phyloP scores from a whole-genome alignment of 2,329 filamentous ascomycete species.

The Graphilbum ipis-grandicollis region DNA sequence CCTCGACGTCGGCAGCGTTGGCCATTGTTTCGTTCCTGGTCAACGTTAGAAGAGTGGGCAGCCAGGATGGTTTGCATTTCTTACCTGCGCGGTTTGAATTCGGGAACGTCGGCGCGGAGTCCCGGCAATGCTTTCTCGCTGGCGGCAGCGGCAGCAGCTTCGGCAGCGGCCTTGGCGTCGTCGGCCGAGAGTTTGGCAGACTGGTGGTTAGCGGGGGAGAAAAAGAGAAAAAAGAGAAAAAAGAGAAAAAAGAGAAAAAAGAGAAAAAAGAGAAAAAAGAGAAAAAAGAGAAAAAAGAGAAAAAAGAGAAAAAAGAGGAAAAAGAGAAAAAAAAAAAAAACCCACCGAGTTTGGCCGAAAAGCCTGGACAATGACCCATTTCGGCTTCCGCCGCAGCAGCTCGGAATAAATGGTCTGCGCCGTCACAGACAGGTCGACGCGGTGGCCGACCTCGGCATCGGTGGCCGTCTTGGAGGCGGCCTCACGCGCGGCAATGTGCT shows the following conservation, averaged over 20 bases:
- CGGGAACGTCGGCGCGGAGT: slow-evolving; percentile 39
- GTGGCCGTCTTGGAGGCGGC: slow-evolving; percentile 23
- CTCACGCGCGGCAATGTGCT: slow-evolving; percentile 48
- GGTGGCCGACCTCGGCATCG: slow-evolving; percentile 31
- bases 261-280: slow-evolving; percentile 3
- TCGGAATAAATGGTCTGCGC: slow-evolving; percentile 56
- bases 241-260: slow-evolving; percentile 4
- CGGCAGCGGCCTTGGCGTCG: slow-evolving; percentile 6
- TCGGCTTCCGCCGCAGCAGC: slow-evolving; percentile 46
- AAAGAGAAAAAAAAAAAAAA: slow-evolving; percentile 3
- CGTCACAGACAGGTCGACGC: slow-evolving; percentile 59
- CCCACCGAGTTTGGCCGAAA: slow-evolving; percentile 51
- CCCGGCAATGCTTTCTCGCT: slow-evolving; percentile 21
- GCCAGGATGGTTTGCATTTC: neutral
- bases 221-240: neutral
- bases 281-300: neutral
- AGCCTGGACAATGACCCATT: slow-evolving; percentile 59
- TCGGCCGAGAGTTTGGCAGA: slow-evolving; percentile 5
- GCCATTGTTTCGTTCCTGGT: neutral
- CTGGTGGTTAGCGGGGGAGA: neutral
- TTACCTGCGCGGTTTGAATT: slow-evolving; percentile 39
- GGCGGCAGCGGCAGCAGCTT: slow-evolving; percentile 9
- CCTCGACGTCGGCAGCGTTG: slow-evolving; percentile 41
- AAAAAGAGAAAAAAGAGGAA: slow-evolving; percentile 5
- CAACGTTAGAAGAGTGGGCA: no score